Evolutionary conservation across 345 rosid genomes (phyloP), one percentile per base, ranked within the genome.

Genomic region (Hirschfeldia incana): DNA sequence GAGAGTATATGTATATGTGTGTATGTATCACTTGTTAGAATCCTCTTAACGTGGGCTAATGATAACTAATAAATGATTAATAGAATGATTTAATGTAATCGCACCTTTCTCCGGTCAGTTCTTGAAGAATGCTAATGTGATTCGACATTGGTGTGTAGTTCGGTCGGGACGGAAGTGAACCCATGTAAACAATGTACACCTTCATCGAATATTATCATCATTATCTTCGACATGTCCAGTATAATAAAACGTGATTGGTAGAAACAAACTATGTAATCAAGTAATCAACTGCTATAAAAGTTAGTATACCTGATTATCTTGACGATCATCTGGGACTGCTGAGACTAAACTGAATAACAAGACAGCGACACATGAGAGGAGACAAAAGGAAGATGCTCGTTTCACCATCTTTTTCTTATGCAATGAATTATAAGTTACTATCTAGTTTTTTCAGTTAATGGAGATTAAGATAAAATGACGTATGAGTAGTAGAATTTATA

Each of bases 151-250:
- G 76, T 58, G 33, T 46, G 76, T 83, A 81, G 5, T 76, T 59
- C 1, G 12, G 61, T 4, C 37, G 76, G 61, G 77, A 63, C 1
- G 79, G 85, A 39, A 80, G 78, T 62, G 83, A 74, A 21, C 86
- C 88, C 88, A 85, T 83, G 55, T 86, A 85, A 39, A 82, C 82
- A 32, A 83, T 29, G 15, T 81, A 81, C 4, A 75, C 82, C 88
- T 85, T 69, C 67, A 61, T 30, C 2, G 59, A 80, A 27, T 28
- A 49, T 51, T 60, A 28, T 75, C 59, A 67, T 16, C 62, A 69
- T 76, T n/a, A 49, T 32, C 2, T 69, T 69, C 2, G 8, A 58
- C 5, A 16, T 9, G 65, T 60, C 27, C n/a, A n/a, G n/a, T n/a
- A n/a, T 60, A 59, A 59, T 15, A 53, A 53, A 15, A 53, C 26